Evolutionary conservation across 2,329 filamentous ascomycete genomes (phyloP), one percentile per base, ranked within the genome.

Genomic region (Whalleya microplaca): DNA sequence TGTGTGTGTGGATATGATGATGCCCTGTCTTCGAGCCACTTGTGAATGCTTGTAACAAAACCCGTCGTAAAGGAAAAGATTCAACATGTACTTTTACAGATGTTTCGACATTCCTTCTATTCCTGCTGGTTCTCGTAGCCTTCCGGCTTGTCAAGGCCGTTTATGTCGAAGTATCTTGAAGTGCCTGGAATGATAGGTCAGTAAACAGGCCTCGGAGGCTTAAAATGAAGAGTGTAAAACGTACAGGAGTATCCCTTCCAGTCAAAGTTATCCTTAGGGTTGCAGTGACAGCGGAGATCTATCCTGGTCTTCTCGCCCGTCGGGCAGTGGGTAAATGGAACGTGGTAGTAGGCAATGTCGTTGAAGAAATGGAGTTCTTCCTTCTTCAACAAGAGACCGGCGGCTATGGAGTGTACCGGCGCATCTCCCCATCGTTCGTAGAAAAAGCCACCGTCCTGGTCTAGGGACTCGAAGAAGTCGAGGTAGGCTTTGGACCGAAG

Each of bases 361-460:
- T 99, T 91, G 81, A 98, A 99, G 80, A 99, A 99, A 75, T 99
- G 95, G 61, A 99, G 87, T 73, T 99, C 88, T 48, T 95, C 90
- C 80, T 96, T 97, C 75, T 90, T 88, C 63, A 99, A 82, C 75
- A 98, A 84, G 41, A 99, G 79, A 58, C 84, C 84, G 2, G 95
- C 95, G 14, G 91, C 95, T 65, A 99, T 97, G n/a, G 94, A 97
- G 78, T 99, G 95, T 5, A 99, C 92, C 0, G 95, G 95, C 5
- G 95, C 95, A 76, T 99, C 94, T 58, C 94, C 94, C 94, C 94
- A 99, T 68, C 94, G 89, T 77, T 99, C 95, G 75, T 98, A 98
- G 82, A 97, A 98, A 84, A 99, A 99, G 61, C 95, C 95, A 62
- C 95, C 95, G 51, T 96, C 92, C 65, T 85, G 80, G 75, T 99